Conservation (phyloP, 371 early-diverging fungal species). For the Mucor sp. region DNA sequence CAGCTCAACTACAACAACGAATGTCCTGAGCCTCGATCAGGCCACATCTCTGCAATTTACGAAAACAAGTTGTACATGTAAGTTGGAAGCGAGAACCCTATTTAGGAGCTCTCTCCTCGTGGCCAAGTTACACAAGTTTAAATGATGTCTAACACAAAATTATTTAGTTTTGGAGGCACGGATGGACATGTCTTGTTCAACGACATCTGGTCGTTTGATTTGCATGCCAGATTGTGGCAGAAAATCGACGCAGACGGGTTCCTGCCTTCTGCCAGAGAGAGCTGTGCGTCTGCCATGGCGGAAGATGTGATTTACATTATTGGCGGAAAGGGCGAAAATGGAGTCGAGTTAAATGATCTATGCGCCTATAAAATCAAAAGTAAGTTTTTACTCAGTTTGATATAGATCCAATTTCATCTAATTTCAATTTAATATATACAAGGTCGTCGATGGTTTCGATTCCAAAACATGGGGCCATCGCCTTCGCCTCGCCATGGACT, state of each 20-base stretch:
- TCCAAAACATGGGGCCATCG: constrained; percentile 71
- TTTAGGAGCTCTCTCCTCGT: constrained; percentile 19
- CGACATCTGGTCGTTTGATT: constrained; percentile 77
- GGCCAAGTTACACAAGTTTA: constrained; percentile 21
- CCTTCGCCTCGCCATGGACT: constrained; percentile 69
- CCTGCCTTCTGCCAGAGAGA: constrained; percentile 68
- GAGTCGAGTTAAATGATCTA: constrained; percentile 66
- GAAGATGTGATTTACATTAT: constrained; percentile 78
- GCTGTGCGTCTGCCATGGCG: constrained; percentile 66
- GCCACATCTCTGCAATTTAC: constrained; percentile 59
- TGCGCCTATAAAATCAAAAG: constrained; percentile 73
- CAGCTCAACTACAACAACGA: constrained; percentile 49
- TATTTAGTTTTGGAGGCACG: constrained; percentile 71
- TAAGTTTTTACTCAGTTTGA: constrained; percentile 25
- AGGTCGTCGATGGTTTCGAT: constrained; percentile 66
- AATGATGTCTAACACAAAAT: constrained; percentile 14
- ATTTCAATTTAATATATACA: not conserved
- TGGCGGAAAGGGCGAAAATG: constrained; percentile 69
- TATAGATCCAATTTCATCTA: not conserved
- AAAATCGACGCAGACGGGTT: constrained; percentile 65
- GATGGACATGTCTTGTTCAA: constrained; percentile 70
- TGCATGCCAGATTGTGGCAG: constrained; percentile 59
- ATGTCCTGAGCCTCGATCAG: constrained; percentile 59
- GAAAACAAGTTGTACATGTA: constrained; percentile 68
- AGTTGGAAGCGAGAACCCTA: constrained; percentile 20